Evolutionary conservation across 2,329 filamentous ascomycete genomes (phyloP), one percentile per base, ranked within the genome.

Genomic region (Fusarium sp.): DNA sequence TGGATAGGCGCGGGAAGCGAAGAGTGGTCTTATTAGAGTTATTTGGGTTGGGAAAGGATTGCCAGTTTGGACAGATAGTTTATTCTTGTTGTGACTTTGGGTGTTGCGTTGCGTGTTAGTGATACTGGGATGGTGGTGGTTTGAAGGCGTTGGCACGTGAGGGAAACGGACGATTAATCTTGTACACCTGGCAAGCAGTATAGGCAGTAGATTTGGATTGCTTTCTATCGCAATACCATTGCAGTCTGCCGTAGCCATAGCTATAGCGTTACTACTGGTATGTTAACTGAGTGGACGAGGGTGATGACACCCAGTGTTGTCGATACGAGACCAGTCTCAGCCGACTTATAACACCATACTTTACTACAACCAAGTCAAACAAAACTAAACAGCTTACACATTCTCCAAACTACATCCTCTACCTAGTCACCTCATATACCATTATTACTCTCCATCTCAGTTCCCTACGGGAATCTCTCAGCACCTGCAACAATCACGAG

Each of bases 1-100:
- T 58, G 63, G 42, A 64, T 51, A 57, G 23, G 50, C 41, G 59
- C 59, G 53, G 64, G 8, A 68, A 65, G 50, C 42, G 58, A 28
- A 55, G 28, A 65, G 61, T 69, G 51, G 65, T 42, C 62, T 65
- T 52, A 53, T 63, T 65, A 36, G 37, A 47, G 40, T 42, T 59
- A 31, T 34, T 18, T 49, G 44, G 36, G 8, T 51, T 47, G 31
- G 26, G 47, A 53, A 38, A 56, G 34, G 28, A 26, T 59, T 31
- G 20, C n/a, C 33, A 26, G n/a, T 13, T 40, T 16, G 30, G 23
- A 38, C n/a, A 26, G 9, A n/a, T 23, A 20, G 33, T 23, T 50
- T 50, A 38, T 38, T 30, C 33, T 20, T 20, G 34, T 50, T 30
- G 20, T 38, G 33, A 12, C 23, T 38, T 61, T 47, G 26, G 47